Percentiles rank a stretch among this genome's conserved stretches.
Conservation (phyloP, 1,284 basidiomycete species). For the Paramarasmius palmivorus region DNA sequence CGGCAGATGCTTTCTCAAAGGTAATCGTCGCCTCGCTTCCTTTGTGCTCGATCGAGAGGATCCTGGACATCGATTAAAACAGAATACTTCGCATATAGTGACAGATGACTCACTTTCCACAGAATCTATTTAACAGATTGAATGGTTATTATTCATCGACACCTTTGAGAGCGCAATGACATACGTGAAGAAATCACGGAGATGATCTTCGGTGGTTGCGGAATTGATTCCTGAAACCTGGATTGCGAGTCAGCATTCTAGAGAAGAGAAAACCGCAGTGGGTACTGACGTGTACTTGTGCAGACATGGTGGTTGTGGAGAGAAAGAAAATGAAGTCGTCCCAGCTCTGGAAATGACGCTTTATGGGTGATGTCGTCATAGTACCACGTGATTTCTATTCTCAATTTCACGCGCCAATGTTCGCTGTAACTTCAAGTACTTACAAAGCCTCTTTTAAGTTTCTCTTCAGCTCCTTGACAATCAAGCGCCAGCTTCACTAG, state of each 20-base stretch:
- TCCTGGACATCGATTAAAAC: slow-evolving; percentile 38
- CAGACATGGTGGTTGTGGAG: slow-evolving; percentile 7
- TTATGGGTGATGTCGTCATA: no score
- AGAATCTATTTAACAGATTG: slow-evolving; percentile 52
- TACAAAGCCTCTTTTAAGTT: no score
- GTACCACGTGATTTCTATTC: no score
- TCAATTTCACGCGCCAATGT: no score
- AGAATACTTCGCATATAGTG: neutral
- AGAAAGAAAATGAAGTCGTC: neutral
- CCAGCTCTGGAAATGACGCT: no score
- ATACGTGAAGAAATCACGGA: slow-evolving; percentile 80
- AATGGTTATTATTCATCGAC: slow-evolving; percentile 15
- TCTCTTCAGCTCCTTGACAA: no score
- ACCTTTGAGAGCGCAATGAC: slow-evolving; percentile 23
- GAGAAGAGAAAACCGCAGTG: neutral
- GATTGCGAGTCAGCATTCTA: neutral
- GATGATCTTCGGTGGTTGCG: slow-evolving; percentile 57
- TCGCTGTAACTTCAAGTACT: no score
- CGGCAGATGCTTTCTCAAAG: slow-evolving; percentile 78
- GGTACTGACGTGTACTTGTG: slow-evolving; percentile 8
- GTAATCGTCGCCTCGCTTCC: slow-evolving; percentile 54
- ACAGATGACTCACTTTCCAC: slow-evolving; percentile 57
- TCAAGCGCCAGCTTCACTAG: no score
- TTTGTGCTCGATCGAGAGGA: slow-evolving; percentile 60
- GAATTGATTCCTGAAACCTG: slow-evolving; percentile 69